Base-by-base conservation (phyloP, 805 yeast species). In the Crinitomyces ghanaensis region DNA sequence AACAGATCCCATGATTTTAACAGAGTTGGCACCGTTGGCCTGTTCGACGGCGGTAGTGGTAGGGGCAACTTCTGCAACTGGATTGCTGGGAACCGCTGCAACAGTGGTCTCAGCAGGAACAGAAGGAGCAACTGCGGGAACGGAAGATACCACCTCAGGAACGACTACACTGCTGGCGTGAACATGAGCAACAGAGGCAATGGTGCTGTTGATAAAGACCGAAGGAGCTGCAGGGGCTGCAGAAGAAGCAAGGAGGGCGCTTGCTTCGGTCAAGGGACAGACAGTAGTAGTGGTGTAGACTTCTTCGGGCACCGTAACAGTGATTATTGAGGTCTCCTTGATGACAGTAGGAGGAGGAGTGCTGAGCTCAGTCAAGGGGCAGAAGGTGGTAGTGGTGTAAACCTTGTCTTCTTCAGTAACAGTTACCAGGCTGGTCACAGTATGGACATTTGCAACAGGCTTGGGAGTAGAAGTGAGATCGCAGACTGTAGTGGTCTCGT, bases 401-500 rank as follows among this genome's bases (percentile, higher is more conserved):
- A 16, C 13, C 5, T 18, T 23, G 4, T 21, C 11, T 13, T 23
- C 31, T 12, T 23, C 11, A 16, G 31, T 28, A 23, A 28, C 11
- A 11, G 31, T 28, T n/a, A 11, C 12, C 14, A 13, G 23, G 15
- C 11, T 14, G n/a, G 31, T 28, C n/a, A n/a, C n/a, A n/a, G n/a
- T n/a, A n/a, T 26, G 12, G n/a, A 26, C 26, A 6, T 14, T 13
- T 13, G 14, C 19, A 17, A 15, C 20, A 15, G 30, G 13, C 13
- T n/a, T 11, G 8, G 30, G 12, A 19, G 31, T 16, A 13, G 22
- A 30, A 21, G 37, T 30, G 34, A 38, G 25, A 14, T 38, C 38
- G 32, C 41, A 38, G 9, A 37, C 34, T 15, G 37, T 33, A 17
- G 33, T 31, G 19, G 38, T 38, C 24, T 20, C 32, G 22, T 30